Base-by-base conservation (phyloP, 371 early-diverging fungal genomes). In the Haplosporangium sp. region DNA sequence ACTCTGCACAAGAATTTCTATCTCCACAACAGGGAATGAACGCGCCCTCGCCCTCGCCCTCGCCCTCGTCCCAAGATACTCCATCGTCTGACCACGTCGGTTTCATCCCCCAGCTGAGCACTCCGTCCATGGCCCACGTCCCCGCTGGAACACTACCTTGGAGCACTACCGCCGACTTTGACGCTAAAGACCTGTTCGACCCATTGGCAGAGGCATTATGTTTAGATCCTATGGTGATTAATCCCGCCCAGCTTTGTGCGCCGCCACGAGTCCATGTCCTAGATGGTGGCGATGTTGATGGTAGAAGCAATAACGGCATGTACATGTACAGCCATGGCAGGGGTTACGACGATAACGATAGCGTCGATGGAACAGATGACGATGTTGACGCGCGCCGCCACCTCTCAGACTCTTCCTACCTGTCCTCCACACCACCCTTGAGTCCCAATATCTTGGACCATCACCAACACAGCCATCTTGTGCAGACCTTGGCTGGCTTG, bases 291-390 rank as follows among this genome's bases (percentile, higher is more conserved):
- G 41, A 6, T 8, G 36, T 38, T 14, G 45, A 16, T 21, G 59
- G 59, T 29, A 29, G 29, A 29, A 4, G 29, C 29, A 29, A 29
- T 29, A 29, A 29, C 4, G 29, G 29, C 29, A 29, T 29, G 29
- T 29, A 29, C 29, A 4, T 29, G 29, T 29, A 29, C 29, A 29
- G 29, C 29, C 29, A 29, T 29, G 45, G 2, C 45, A 1, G 45
- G 16, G 6, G 2, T 2, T 11, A 45, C 14, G 57, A 51, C 6
- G 69, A 69, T 29, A 47, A 46, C 41, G 59, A 64, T 14, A 48
- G 64, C 29, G 18, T 55, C 40, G 63, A 46, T n/a, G 59, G 54
- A 41, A 64, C 69, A 0, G 69, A 70, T 16, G 60, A 62, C 11
- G 59, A 58, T 41, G 5, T 37, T 46, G 64, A 64, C 12, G 59